Evolutionary conservation across 2,329 filamentous ascomycete genomes (phyloP).

Genomic region (Penicillium griseofulvum): DNA sequence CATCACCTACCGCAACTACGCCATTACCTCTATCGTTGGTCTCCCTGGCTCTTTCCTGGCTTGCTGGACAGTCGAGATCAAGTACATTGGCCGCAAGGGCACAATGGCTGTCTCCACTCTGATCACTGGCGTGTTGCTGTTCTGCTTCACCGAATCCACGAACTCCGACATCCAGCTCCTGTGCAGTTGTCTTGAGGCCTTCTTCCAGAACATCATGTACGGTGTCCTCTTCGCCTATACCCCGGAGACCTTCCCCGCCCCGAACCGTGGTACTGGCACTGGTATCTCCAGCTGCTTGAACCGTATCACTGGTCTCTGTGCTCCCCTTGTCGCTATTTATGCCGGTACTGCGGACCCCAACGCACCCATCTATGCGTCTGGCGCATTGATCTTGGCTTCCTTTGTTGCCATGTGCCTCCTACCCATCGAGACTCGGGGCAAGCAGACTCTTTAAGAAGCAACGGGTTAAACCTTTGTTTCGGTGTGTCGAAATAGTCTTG

Average conservation of each 20-base stretch:
- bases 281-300: conserved; percentile 49
- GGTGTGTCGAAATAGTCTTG: background rate
- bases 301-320: conserved; percentile 45
- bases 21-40: conserved; percentile 73
- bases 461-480: background rate
- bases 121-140: conserved; percentile 54
- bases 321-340: conserved; percentile 47
- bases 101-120: conserved; percentile 55
- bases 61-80: conserved; percentile 68
- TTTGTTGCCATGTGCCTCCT: conserved; percentile 47
- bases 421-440: conserved; percentile 49
- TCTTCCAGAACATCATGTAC: conserved; percentile 59
- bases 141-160: conserved; percentile 53
- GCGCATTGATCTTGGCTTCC: conserved; percentile 44
- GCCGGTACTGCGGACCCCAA: conserved; percentile 38
- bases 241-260: conserved; percentile 58
- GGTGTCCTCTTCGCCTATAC: conserved; percentile 59
- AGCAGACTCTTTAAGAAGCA: conserved; percentile 35
- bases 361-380: conserved; percentile 47
- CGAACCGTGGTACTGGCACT: conserved; percentile 55
- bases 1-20: conserved; percentile 71
- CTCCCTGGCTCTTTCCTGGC: conserved; percentile 74
- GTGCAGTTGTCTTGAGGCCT: conserved; percentile 54
- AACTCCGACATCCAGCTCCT: conserved; percentile 50
- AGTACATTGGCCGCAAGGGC: conserved; percentile 59